Percentiles rank a stretch among this genome's conserved stretches.
These are phyloP conservation scores for Leccinum insolens DNA, from an alignment of 1,284 basidiomycete species.

Conservation along the genomic window DNA sequence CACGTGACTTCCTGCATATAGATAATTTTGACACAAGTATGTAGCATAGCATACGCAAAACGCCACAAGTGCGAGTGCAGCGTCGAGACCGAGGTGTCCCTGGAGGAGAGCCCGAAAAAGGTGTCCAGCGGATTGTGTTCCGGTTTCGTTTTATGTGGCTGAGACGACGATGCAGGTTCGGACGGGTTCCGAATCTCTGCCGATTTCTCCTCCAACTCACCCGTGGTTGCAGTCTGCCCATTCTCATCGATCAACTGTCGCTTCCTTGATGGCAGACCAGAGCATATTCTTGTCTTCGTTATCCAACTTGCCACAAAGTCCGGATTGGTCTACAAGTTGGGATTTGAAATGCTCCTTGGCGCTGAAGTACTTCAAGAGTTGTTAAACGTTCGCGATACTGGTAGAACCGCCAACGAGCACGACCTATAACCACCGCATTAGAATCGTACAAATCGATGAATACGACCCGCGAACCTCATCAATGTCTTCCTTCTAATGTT, in stretches of 20 bases:
- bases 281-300: conserved; percentile 91
- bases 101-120: conserved; percentile 51
- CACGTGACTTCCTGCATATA: no score
- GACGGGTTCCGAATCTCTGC: conserved; percentile 59
- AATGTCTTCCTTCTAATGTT: no score
- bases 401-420: no score
- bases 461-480: no score
- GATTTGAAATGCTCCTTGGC: conserved; percentile 92
- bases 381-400: conserved; percentile 85
- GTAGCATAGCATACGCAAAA: no score
- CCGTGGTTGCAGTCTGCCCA: conserved; percentile 74
- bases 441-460: no score
- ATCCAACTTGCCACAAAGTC: conserved; percentile 87
- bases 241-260: conserved; percentile 91
- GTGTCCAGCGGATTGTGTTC: conserved; percentile 62
- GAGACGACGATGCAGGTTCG: conserved; percentile 29
- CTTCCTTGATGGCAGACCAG: conserved; percentile 83
- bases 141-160: conserved; percentile 12
- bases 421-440: no score
- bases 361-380: conserved; percentile 89
- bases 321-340: conserved; percentile 85
- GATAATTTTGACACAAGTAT: no score
- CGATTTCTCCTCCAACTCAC: conserved; percentile 93
- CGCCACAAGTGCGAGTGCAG: conserved; percentile 70
- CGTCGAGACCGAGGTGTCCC: conserved; percentile 42